Conservation (phyloP, 1,139 yeast species). For the Zygoascus meyerae region DNA sequence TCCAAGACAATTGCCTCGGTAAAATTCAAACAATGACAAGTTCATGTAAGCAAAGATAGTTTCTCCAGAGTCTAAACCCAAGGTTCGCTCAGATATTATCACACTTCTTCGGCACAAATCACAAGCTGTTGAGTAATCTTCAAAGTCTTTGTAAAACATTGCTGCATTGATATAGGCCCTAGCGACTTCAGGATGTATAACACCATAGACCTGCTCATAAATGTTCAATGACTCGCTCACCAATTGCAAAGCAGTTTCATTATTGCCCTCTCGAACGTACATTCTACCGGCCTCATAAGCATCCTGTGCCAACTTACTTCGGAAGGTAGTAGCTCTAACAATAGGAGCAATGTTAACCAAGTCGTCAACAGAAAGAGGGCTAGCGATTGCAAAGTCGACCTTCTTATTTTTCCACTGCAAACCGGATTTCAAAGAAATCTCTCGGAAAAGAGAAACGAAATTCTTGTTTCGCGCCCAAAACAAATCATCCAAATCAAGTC, state of each 20-base stretch:
- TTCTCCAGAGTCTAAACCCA: slow-evolving; percentile 77
- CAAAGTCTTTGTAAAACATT: slow-evolving; percentile 59
- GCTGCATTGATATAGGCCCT: slow-evolving; percentile 62
- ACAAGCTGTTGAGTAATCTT: slow-evolving; percentile 54
- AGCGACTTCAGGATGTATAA: slow-evolving; percentile 74
- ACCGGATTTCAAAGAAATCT: slow-evolving; percentile 73
- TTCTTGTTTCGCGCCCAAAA: slow-evolving; percentile 38
- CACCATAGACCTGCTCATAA: slow-evolving; percentile 80
- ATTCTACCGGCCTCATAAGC: slow-evolving; percentile 53
- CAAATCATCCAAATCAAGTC: slow-evolving; percentile 47
- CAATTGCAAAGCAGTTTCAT: slow-evolving; percentile 37
- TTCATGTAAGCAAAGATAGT: slow-evolving; percentile 67
- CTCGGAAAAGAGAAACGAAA: slow-evolving; percentile 51
- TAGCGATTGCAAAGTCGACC: slow-evolving; percentile 43
- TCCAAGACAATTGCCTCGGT: slow-evolving; percentile 53
- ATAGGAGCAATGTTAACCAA: slow-evolving; percentile 65
- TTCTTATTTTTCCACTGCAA: slow-evolving; percentile 69
- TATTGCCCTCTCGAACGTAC: slow-evolving; percentile 30
- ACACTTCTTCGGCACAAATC: slow-evolving; percentile 67
- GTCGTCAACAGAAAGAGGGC: slow-evolving; percentile 43
- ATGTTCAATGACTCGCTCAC: slow-evolving; percentile 65
- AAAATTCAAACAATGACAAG: slow-evolving; percentile 65
- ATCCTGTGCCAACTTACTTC: slow-evolving; percentile 67
- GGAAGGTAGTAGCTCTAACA: slow-evolving; percentile 63
- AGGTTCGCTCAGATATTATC: slow-evolving; percentile 67